These are phyloP conservation scores for Scutellaria minor DNA, from an alignment of 257 asterid species.

Conservation along the genomic window DNA sequence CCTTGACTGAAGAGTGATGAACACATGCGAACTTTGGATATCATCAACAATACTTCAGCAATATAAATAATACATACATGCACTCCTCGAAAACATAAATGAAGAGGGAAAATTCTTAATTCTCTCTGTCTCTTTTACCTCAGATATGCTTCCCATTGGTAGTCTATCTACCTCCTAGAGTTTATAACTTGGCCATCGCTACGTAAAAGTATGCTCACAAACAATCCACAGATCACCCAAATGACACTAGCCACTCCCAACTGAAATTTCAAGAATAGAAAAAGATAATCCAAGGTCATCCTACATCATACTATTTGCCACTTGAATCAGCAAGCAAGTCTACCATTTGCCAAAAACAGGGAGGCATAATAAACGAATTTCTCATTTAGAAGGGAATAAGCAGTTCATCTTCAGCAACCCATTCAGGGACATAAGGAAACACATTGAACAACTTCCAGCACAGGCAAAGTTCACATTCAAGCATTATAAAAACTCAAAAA, in stretches of 20 bases:
- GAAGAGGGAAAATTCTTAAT: background rate
- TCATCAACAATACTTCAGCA: background rate
- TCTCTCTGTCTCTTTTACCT: slow-evolving; percentile 10
- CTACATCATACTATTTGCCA: background rate
- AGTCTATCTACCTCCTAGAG: slow-evolving; percentile 3
- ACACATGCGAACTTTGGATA: background rate
- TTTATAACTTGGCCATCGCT: background rate
- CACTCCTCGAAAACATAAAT: slow-evolving; percentile 10
- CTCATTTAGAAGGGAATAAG: background rate
- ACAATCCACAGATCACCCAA: slow-evolving; percentile 20
- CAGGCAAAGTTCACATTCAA: slow-evolving; percentile 23
- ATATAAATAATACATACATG: slow-evolving; percentile 9
- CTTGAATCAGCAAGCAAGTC: slow-evolving; percentile 10
- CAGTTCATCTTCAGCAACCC: slow-evolving; percentile 13
- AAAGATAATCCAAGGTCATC: background rate
- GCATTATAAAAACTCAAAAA: slow-evolving; percentile 17
- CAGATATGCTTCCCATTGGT: slow-evolving; percentile 9
- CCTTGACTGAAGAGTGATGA: background rate
- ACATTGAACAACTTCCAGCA: slow-evolving; percentile 14
- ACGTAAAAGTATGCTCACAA: slow-evolving; percentile 1
- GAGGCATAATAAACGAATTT: background rate
- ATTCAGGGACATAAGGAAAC: slow-evolving; percentile 13
- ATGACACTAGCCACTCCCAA: background rate
- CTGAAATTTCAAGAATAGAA: background rate
- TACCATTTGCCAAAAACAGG: background rate